These are phyloP conservation scores for Aspergillus bridgeri DNA, from an alignment of 495 filamentous ascomycete species.

Conservation along the genomic window DNA sequence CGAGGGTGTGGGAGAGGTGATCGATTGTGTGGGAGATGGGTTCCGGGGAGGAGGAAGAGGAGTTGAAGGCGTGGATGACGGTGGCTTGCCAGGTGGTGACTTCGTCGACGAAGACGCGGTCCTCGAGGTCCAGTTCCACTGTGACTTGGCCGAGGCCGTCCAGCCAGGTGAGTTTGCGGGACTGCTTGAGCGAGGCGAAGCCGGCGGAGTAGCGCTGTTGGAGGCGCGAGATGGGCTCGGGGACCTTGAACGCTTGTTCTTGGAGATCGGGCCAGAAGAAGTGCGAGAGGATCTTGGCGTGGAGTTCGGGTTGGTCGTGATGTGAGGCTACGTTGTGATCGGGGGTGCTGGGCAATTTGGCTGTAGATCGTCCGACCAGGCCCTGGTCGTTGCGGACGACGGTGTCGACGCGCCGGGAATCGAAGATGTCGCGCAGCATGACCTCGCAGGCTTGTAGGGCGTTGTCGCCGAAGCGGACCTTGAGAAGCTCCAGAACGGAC, in stretches of 20 bases:
- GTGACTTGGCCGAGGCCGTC: constrained; percentile 75
- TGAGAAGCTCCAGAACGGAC: constrained; percentile 80
- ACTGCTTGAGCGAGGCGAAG: constrained; percentile 76
- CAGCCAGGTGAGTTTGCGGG: constrained; percentile 84
- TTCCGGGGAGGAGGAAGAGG: constrained; percentile 21
- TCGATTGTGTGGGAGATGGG: constrained; percentile 52
- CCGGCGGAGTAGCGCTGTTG: constrained; percentile 68
- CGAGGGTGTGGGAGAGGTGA: constrained; percentile 59
- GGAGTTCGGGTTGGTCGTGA: constrained; percentile 43
- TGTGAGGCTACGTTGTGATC: background rate
- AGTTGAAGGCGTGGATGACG: constrained; percentile 82
- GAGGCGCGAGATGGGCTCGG: constrained; percentile 55
- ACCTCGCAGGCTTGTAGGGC: constrained; percentile 89
- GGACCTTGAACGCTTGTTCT: constrained; percentile 70
- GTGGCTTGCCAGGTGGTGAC: constrained; percentile 86
- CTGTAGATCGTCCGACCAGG: constrained; percentile 14
- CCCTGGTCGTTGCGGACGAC: constrained; percentile 55
- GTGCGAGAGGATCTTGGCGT: constrained; percentile 83
- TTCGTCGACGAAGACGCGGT: constrained; percentile 69
- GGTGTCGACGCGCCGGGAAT: constrained; percentile 70
- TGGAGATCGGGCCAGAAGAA: constrained; percentile 91
- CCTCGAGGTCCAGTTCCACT: constrained; percentile 77
- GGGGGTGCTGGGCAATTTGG: constrained; percentile 1
- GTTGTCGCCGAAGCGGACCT: constrained; percentile 81
- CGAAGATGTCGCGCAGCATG: constrained; percentile 92